These are phyloP conservation scores for Cylindrotheca fusiformis DNA, from an alignment of 108 stramenopile species.

Conservation along the genomic window DNA sequence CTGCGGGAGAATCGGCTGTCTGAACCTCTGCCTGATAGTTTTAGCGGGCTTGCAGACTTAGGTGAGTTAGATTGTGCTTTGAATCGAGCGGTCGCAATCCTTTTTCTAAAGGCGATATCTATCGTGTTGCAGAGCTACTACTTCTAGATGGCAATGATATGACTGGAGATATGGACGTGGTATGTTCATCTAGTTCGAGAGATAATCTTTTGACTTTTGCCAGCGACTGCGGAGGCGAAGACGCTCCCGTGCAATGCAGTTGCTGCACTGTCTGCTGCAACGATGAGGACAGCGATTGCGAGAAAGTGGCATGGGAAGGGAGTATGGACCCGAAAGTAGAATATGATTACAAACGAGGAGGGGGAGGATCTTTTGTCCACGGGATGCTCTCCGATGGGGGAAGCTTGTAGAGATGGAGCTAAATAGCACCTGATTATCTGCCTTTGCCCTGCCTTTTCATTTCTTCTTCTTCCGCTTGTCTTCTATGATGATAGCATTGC, in stretches of 20 bases:
- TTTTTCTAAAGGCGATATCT: background rate
- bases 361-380: no score
- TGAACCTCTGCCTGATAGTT: background rate
- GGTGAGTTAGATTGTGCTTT: background rate
- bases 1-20: background rate
- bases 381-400: no score
- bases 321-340: background rate
- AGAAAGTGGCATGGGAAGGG: background rate
- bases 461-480: conserved; percentile 54
- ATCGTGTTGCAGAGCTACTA: conserved; percentile 14
- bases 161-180: conserved; percentile 8
- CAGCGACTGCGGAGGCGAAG: conserved; percentile 3
- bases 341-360: background rate
- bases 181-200: conserved; percentile 1
- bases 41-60: background rate
- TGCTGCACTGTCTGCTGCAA: conserved; percentile 14
- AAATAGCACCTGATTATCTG: background rate
- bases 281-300: background rate
- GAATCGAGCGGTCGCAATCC: background rate
- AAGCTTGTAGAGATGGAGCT: no score
- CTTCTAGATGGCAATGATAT: conserved; percentile 17
- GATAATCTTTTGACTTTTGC: conserved; percentile 2
- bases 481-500: conserved; percentile 56
- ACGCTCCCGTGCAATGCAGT: background rate
- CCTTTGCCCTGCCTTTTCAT: conserved; percentile 24